Percentiles rank a stretch among this genome's conserved stretches.
Evolutionary conservation across 2,329 filamentous ascomycete species (phyloP).

Genomic region (Lecanosticta acicola): DNA sequence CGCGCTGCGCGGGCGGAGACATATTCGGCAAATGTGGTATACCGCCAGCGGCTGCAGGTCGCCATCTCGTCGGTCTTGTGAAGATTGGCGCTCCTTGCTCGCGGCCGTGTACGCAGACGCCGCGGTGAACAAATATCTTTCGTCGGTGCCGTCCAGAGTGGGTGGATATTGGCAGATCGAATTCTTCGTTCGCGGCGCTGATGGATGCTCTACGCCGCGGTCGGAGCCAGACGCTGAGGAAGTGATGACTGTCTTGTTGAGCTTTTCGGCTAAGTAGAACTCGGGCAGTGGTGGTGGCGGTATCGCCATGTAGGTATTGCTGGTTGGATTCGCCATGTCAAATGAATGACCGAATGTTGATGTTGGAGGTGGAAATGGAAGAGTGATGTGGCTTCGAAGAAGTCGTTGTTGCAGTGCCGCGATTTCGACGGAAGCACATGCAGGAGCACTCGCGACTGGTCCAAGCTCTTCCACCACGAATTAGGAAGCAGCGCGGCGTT

Average conservation of each 20-base stretch:
- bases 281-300: constrained; percentile 27
- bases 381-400: too few species aligned
- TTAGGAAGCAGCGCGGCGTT: too few species aligned
- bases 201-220: too few species aligned
- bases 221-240: too few species aligned
- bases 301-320: constrained; percentile 17
- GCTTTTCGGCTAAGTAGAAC: constrained; percentile 17
- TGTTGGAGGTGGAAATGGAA: constrained; percentile 1
- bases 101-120: background rate
- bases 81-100: background rate
- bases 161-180: constrained; percentile 3
- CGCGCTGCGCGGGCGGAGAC: constrained; percentile 29
- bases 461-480: too few species aligned
- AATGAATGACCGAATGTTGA: constrained; percentile 13
- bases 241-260: background rate
- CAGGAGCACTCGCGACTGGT: too few species aligned
- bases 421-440: too few species aligned
- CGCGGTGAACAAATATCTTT: background rate
- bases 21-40: constrained; percentile 34
- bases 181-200: background rate
- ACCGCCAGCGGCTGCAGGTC: constrained; percentile 26
- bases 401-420: too few species aligned
- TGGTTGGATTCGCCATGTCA: constrained; percentile 10
- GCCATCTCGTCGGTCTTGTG: background rate
- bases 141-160: constrained; percentile 7